A percentile compares a stretch with the other conserved stretches of the same genome.
Conservation (phyloP, 2,329 filamentous ascomycete species). For the Fusarium mundagurra region DNA sequence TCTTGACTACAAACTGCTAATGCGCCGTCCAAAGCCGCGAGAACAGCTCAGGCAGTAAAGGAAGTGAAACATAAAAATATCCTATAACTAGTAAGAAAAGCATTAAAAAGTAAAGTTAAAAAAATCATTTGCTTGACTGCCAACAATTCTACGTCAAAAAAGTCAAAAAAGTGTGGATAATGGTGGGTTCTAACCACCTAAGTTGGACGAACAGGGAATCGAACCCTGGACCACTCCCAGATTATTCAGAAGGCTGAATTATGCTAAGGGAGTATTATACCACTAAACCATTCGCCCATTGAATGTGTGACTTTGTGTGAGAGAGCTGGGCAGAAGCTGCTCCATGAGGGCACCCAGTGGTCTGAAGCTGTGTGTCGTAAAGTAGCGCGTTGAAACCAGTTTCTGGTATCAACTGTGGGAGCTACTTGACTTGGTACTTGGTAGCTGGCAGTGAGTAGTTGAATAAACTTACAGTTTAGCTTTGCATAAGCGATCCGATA, state of each 20-base stretch:
- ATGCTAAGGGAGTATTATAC: constrained; percentile 38
- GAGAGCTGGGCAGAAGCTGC: rapidly evolving
- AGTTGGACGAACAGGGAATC: constrained; percentile 32
- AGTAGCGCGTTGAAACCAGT: not conserved
- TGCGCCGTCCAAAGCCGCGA: not conserved
- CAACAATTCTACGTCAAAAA: not conserved
- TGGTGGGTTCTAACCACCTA: constrained; percentile 9
- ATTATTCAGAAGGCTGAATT: not conserved
- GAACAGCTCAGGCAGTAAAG: not conserved
- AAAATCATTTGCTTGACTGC: not conserved
- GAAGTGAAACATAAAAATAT: not conserved
- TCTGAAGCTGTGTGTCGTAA: not conserved
- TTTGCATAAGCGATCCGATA: not conserved
- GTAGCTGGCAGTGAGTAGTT: not conserved
- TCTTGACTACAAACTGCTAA: not conserved
- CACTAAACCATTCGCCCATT: constrained; percentile 36
- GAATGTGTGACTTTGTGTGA: constrained; percentile 1
- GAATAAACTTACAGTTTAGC: not conserved
- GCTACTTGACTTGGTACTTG: not conserved
- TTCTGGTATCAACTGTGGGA: not conserved
- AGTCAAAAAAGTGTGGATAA: constrained; percentile 22
- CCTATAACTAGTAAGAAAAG: not conserved
- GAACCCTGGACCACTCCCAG: constrained; percentile 34
- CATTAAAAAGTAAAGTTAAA: rapidly evolving
- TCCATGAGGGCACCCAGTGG: not conserved